Conservation (phyloP, 805 yeast genomes). For the Wickerhamiella brachini region DNA sequence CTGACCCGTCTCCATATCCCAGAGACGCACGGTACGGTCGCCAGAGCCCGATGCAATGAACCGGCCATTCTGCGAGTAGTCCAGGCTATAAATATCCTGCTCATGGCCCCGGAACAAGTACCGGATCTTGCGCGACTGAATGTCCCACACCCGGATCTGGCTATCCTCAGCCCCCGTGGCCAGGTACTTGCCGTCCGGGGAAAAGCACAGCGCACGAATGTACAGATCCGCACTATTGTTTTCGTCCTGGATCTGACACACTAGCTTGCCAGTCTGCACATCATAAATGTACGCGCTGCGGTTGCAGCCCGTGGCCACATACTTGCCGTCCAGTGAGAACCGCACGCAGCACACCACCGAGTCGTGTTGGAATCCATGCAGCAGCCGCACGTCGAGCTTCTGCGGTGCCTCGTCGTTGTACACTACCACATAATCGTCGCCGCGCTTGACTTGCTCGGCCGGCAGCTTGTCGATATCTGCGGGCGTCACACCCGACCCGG, state of each 20-base stretch:
- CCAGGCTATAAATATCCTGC: constrained; percentile 92
- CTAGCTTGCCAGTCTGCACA: constrained; percentile 79
- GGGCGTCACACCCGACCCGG: constrained; percentile 31
- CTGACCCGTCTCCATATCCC: constrained; percentile 87
- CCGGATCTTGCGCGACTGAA: constrained; percentile 71
- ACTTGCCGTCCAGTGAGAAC: constrained; percentile 82
- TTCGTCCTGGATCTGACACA: constrained; percentile 79
- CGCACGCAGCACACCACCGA: constrained; percentile 96
- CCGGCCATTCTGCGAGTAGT: constrained; percentile 87
- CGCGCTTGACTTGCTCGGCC: constrained; percentile 66
- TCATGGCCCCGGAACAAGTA: constrained; percentile 80
- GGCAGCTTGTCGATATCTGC: constrained; percentile 67
- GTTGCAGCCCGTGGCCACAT: constrained; percentile 93
- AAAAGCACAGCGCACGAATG: constrained; percentile 89
- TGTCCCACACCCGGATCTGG: constrained; percentile 88
- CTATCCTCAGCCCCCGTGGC: constrained; percentile 82
- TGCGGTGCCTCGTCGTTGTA: constrained; percentile 79
- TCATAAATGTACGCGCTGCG: constrained; percentile 88
- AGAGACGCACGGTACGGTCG: constrained; percentile 87
- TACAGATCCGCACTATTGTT: constrained; percentile 68
- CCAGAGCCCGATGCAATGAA: constrained; percentile 92
- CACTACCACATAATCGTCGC: constrained; percentile 71
- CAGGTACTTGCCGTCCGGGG: constrained; percentile 84
- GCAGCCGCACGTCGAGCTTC: constrained; percentile 69
- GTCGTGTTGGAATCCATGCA: constrained; percentile 81